Percentiles rank a stretch among this genome's conserved stretches.
These are phyloP conservation scores for Pharus latifolius DNA, from an alignment of 176 grass and related monocot species.

Conservation along the genomic window DNA sequence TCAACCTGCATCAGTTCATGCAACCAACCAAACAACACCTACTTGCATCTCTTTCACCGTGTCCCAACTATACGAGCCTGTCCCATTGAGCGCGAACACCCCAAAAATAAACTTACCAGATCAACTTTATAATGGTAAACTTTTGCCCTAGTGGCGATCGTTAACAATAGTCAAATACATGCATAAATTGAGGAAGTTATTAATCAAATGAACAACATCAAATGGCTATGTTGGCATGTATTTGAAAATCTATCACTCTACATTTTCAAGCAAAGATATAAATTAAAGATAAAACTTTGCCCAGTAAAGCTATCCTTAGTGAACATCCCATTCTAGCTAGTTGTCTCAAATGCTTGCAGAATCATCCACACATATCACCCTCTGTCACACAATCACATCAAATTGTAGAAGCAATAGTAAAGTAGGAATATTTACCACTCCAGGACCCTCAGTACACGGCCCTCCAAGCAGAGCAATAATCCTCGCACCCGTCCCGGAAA, in stretches of 20 bases:
- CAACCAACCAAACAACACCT: too few species aligned
- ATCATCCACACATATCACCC: neutral
- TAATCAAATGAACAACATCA: neutral
- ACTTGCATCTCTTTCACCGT: too few species aligned
- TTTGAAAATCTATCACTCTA: neutral
- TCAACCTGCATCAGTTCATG: too few species aligned
- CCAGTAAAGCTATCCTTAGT: neutral
- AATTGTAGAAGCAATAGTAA: neutral
- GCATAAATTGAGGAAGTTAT: neutral
- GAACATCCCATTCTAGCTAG: too few species aligned
- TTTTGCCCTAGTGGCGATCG: neutral
- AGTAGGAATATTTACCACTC: conserved; percentile 65
- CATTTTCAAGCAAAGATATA: neutral
- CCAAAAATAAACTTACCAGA: too few species aligned
- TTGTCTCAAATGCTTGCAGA: conserved; percentile 7
- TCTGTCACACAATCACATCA: neutral
- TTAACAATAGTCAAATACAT: neutral
- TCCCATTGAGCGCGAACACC: too few species aligned
- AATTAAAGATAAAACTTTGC: neutral
- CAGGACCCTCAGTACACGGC: conserved; percentile 85
- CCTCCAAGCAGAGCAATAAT: conserved; percentile 86
- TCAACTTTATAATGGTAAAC: neutral
- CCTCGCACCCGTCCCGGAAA: conserved; percentile 80
- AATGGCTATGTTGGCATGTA: neutral
- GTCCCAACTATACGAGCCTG: too few species aligned